These are phyloP conservation scores for Epicoccum nigrum DNA, from an alignment of 2,329 filamentous ascomycete species.

Conservation along the genomic window DNA sequence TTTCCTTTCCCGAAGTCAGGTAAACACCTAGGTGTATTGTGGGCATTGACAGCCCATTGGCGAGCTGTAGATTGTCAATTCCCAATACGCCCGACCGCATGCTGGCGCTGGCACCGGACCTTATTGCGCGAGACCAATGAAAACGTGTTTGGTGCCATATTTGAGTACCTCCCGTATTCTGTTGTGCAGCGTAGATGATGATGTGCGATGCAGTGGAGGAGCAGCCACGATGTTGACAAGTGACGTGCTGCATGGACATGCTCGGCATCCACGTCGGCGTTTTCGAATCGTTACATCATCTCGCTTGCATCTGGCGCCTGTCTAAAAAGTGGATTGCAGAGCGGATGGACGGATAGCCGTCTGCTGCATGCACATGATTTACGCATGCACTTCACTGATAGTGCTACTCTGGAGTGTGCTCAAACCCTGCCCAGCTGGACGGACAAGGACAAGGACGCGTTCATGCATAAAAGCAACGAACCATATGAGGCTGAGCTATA, in stretches of 20 bases:
- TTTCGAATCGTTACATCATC: conserved; percentile 32
- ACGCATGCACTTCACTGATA: conserved; percentile 15
- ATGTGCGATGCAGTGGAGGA: conserved; percentile 35
- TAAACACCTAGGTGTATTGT: conserved; percentile 77
- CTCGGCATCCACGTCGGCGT: conserved; percentile 28
- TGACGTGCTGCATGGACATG: conserved; percentile 30
- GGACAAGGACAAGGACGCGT: conserved; percentile 19
- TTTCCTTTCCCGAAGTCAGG: conserved; percentile 69
- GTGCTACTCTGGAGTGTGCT: conserved; percentile 13
- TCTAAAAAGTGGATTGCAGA: too few relatives aligned
- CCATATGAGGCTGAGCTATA: conserved; percentile 16
- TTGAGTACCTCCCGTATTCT: conserved; percentile 13
- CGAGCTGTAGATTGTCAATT: conserved; percentile 41
- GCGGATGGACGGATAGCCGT: conserved; percentile 5
- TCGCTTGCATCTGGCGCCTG: conserved; percentile 9
- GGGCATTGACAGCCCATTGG: conserved; percentile 71
- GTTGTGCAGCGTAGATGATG: conserved; percentile 22
- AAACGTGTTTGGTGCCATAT: conserved; percentile 45
- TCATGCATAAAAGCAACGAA: conserved; percentile 27
- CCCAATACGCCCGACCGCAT: neutral
- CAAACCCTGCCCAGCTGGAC: conserved; percentile 21
- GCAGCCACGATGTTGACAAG: conserved; percentile 19
- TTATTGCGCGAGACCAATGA: conserved; percentile 54
- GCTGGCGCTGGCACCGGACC: conserved; percentile 30
- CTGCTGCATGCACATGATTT: conserved; percentile 11